Percentiles rank a stretch among this genome's conserved stretches.
Evolutionary conservation across 148 eudicot genomes (phyloP).

Genomic region (Nepenthes gracilis): DNA sequence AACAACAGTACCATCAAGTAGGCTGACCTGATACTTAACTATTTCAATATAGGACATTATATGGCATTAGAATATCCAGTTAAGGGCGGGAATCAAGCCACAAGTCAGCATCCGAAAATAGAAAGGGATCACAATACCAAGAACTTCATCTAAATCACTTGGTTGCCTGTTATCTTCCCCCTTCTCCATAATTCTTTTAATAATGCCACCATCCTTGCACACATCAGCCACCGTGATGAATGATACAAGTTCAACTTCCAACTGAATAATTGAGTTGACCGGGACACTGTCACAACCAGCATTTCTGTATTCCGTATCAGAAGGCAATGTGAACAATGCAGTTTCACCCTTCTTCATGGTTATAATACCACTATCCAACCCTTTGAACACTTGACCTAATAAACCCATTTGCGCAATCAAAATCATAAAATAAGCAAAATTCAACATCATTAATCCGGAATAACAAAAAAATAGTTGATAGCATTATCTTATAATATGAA

Average conservation of each 20-base stretch:
- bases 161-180: conserved; percentile 44
- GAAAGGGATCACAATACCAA: conserved; percentile 21
- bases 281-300: conserved; percentile 25
- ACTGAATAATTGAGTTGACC: conserved; percentile 24
- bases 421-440: not conserved
- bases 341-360: conserved; percentile 59
- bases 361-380: conserved; percentile 35
- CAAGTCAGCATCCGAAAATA: not conserved
- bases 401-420: not conserved
- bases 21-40: conserved; percentile 42
- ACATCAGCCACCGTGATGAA: conserved; percentile 53
- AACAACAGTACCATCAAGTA: conserved; percentile 30
- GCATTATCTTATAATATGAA: too few relatives aligned
- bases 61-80: not conserved
- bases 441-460: too few relatives aligned
- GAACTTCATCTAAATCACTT: conserved; percentile 61
- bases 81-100: not conserved
- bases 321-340: conserved; percentile 48
- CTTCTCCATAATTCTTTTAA: conserved; percentile 40
- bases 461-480: too few relatives aligned
- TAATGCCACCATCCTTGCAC: conserved; percentile 65
- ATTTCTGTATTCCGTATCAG: conserved; percentile 27
- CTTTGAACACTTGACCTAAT: conserved; percentile 30
- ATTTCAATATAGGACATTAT: conserved; percentile 2
- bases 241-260: conserved; percentile 47